These are phyloP conservation scores for Austroboletus festivus DNA, from an alignment of 768 basidiomycete genomes.

Conservation along the genomic window DNA sequence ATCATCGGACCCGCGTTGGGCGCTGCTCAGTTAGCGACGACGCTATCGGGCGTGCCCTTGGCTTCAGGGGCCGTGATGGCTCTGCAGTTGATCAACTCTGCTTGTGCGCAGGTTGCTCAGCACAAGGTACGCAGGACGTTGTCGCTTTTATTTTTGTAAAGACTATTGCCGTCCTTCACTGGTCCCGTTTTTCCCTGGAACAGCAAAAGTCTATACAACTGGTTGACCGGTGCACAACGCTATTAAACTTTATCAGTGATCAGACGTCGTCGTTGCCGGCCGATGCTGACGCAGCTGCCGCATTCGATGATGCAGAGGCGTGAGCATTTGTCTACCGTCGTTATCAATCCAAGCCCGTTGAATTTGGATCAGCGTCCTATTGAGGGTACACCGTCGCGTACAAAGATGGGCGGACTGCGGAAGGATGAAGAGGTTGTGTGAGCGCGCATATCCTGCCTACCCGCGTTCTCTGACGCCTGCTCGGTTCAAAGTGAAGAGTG, in stretches of 20 bases:
- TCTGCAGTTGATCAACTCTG: slow-evolving; percentile 41
- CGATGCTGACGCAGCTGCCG: slow-evolving; percentile 39
- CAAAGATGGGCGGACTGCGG: slow-evolving; percentile 39
- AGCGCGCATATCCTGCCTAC: slow-evolving; percentile 10
- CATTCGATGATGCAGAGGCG: slow-evolving; percentile 44
- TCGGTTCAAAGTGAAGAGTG: slow-evolving; percentile 38
- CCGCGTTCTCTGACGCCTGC: slow-evolving; percentile 4
- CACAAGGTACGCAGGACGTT: slow-evolving; percentile 42
- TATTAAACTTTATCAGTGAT: slow-evolving; percentile 41
- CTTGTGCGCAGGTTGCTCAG: slow-evolving; percentile 44
- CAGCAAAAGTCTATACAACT: slow-evolving; percentile 45
- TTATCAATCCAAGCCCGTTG: neutral
- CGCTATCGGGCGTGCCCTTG: slow-evolving; percentile 44
- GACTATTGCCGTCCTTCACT: neutral
- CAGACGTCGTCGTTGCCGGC: slow-evolving; percentile 36
- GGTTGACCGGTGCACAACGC: slow-evolving; percentile 38
- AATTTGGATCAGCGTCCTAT: slow-evolving; percentile 36
- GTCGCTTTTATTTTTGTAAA: neutral
- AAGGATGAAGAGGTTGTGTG: slow-evolving; percentile 39
- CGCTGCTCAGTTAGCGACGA: slow-evolving; percentile 42
- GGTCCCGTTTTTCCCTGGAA: too few relatives aligned
- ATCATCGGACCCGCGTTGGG: slow-evolving; percentile 20
- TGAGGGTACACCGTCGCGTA: slow-evolving; percentile 38
- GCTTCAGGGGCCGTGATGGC: slow-evolving; percentile 42
- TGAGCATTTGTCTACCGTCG: slow-evolving; percentile 24